phyloP scores from a whole-genome alignment of 169 alveolate genomes.

The Ichthyophthirius multifiliis region DNA sequence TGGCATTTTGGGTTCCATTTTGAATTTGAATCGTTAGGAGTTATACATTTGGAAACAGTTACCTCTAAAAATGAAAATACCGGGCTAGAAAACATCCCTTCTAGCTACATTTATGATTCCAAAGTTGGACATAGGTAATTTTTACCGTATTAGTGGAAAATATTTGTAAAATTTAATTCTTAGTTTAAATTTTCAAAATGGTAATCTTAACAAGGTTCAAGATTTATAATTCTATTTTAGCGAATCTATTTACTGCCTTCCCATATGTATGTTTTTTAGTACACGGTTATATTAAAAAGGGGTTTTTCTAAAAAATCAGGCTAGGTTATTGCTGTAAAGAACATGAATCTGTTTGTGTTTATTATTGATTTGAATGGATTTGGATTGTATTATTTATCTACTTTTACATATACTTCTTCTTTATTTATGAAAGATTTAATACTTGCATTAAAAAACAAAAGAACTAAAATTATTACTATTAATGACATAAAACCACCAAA shows the following conservation, averaged over 20 bases:
- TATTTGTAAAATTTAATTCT: not conserved
- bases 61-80: not conserved
- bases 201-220: not conserved
- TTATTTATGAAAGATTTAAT: not conserved
- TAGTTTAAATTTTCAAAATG: not conserved
- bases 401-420: not conserved
- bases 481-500: not conserved
- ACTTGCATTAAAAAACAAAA: not conserved
- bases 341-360: not conserved
- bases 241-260: not conserved
- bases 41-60: not conserved
- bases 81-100: not conserved
- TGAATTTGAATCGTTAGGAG: not conserved
- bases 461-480: not conserved
- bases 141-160: not conserved
- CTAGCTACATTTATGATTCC: not conserved
- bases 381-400: not conserved
- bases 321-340: not conserved
- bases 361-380: not conserved
- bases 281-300: not conserved
- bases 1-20: not conserved
- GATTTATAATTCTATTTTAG: not conserved
- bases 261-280: not conserved
- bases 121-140: not conserved
- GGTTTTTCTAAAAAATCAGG: not conserved